Percentiles rank a stretch among this genome's conserved stretches.
Evolutionary conservation across 179 eudicot species (phyloP).

Genomic region (Vitellaria paradoxa): DNA sequence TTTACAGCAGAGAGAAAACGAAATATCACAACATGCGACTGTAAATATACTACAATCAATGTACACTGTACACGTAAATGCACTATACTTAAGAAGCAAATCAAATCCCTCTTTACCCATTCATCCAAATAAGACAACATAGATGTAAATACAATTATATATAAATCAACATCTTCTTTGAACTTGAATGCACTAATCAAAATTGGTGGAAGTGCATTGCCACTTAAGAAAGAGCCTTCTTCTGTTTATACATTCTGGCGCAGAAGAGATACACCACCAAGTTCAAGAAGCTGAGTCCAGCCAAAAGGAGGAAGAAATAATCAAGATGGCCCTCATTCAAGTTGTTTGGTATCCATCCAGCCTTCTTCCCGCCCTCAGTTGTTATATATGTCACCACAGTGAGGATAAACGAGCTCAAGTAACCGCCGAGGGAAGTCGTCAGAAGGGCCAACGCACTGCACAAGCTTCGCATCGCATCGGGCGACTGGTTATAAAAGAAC

Average conservation of each 20-base stretch:
- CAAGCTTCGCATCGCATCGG: conserved; percentile 57
- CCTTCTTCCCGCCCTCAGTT: conserved; percentile 38
- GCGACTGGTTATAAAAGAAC: conserved; percentile 65
- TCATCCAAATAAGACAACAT: too few species aligned
- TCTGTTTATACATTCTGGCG: conserved; percentile 41
- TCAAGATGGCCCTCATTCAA: conserved; percentile 61
- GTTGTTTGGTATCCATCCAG: conserved; percentile 63
- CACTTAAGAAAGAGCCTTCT: neutral
- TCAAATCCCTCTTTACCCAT: too few species aligned
- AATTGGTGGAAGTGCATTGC: too few species aligned
- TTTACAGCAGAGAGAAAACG: too few species aligned
- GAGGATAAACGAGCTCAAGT: conserved; percentile 51
- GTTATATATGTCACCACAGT: conserved; percentile 43
- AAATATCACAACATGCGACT: too few species aligned
- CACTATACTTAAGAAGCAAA: too few species aligned
- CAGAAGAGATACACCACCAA: conserved; percentile 42
- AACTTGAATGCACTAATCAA: too few species aligned
- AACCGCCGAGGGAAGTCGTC: conserved; percentile 41
- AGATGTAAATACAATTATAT: too few species aligned
- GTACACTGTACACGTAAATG: too few species aligned
- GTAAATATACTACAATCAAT: too few species aligned
- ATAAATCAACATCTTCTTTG: too few species aligned
- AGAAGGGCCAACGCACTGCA: conserved; percentile 47
- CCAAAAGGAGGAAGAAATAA: conserved; percentile 60
- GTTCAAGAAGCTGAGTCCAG: conserved; percentile 55